Evolutionary conservation across 805 yeast species (phyloP).

Genomic region (Candida insectalens): DNA sequence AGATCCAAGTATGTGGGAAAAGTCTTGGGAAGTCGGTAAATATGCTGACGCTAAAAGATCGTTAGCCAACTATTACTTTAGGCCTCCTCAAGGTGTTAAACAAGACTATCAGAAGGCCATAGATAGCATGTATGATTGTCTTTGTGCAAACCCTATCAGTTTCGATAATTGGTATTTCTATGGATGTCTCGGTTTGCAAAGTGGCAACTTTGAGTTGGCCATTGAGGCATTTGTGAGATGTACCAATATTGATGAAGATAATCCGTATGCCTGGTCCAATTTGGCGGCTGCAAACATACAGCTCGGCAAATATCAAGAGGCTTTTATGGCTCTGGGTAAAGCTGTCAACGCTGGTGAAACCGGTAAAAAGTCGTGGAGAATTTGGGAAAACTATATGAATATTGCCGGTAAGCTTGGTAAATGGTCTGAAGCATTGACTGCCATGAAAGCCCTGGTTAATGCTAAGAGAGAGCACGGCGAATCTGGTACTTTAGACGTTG

Average conservation of each 20-base stretch:
- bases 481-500: slow-evolving; percentile 60
- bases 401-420: slow-evolving; percentile 77
- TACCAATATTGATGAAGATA: slow-evolving; percentile 74
- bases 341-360: slow-evolving; percentile 66
- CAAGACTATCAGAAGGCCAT: slow-evolving; percentile 48
- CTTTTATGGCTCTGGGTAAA: slow-evolving; percentile 73
- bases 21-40: slow-evolving; percentile 79
- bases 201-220: slow-evolving; percentile 61
- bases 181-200: slow-evolving; percentile 82
- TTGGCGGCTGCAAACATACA: slow-evolving; percentile 71
- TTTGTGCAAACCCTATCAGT: slow-evolving; percentile 62
- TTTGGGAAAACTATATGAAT: slow-evolving; percentile 79
- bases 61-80: slow-evolving; percentile 61
- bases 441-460: slow-evolving; percentile 54
- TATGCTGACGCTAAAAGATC: slow-evolving; percentile 84
- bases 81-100: slow-evolving; percentile 48
- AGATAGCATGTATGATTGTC: slow-evolving; percentile 63
- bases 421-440: slow-evolving; percentile 82
- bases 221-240: slow-evolving; percentile 90
- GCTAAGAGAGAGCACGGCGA: slow-evolving; percentile 39
- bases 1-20: slow-evolving; percentile 69
- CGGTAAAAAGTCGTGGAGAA: slow-evolving; percentile 69
- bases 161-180: slow-evolving; percentile 85
- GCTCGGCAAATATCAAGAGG: slow-evolving; percentile 59
- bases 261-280: slow-evolving; percentile 84